Evolutionary conservation across 768 basidiomycete species (phyloP), one percentile per base, ranked within the genome.

Genomic region (Termitomyces eurrhizus): DNA sequence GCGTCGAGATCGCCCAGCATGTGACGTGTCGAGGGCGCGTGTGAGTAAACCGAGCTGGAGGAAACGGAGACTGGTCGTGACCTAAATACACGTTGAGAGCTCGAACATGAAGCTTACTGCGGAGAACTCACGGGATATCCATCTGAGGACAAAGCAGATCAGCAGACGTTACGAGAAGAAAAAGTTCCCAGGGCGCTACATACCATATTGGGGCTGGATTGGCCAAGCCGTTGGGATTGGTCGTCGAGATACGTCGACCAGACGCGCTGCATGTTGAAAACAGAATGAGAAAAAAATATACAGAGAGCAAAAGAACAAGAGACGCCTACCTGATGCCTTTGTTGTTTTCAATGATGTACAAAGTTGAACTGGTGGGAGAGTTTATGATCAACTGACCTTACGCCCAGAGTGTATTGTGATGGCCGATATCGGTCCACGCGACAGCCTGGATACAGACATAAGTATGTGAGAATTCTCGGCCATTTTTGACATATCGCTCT

Each of bases 171-270:
- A 49, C 55, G 50, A 56, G 29, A 59, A 29, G 29, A 29, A 64
- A 51, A 60, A 56, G 26, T 57, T 57, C 55, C 53, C 61, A 64
- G 58, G 46, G 35, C 39, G 62, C 62, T 52, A 66, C 62, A 58
- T 67, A 68, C 72, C 61, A 65, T 62, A 53, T 63, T 50, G 8
- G 62, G 63, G 49, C 63, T 45, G 21, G 21, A 24, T 0, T 11
- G 44, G 21, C 21, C 44, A 5, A 45, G 50, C 18, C 29, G 52
- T 45, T 58, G 18, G 3, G 42, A 57, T 52, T 39, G 18, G 26
- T 52, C 59, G 67, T 77, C 77, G 21, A 83, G 76, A 66, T 84
- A 84, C 11, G 76, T 78, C 29, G 80, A 82, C 82, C 83, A 83
- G 56, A 81, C 73, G 37, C 79, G 75, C 64, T 83, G 78, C 80